These are phyloP conservation scores for Hirsutella rhossiliensis DNA, from an alignment of 2,329 filamentous ascomycete genomes.

Conservation along the genomic window DNA sequence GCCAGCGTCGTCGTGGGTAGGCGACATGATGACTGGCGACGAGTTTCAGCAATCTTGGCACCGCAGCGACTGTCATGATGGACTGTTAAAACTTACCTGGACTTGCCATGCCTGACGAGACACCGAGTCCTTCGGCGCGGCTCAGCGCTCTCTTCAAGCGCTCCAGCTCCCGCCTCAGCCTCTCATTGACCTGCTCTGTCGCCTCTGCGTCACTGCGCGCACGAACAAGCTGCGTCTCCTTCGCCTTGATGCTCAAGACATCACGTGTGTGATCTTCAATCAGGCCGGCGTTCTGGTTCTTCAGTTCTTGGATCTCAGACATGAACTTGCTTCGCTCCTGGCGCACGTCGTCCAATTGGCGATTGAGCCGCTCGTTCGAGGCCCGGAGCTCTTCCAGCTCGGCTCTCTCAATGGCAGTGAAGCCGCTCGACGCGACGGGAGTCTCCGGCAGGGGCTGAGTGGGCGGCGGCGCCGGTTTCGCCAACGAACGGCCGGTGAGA, in stretches of 20 bases:
- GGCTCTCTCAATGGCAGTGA: constrained; percentile 73
- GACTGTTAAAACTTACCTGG: constrained; percentile 13
- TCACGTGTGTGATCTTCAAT: constrained; percentile 97
- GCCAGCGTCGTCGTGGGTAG: constrained; percentile 44
- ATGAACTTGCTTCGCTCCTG: constrained; percentile 70
- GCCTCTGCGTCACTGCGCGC: constrained; percentile 83
- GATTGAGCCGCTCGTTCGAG: constrained; percentile 67
- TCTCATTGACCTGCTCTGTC: constrained; percentile 75
- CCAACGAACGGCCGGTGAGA: constrained; percentile 73
- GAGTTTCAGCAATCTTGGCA: neutral
- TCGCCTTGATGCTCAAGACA: constrained; percentile 92
- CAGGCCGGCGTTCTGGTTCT: constrained; percentile 90
- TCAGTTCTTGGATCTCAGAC: constrained; percentile 85
- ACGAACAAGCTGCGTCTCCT: constrained; percentile 91
- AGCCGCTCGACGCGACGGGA: constrained; percentile 48
- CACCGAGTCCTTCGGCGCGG: constrained; percentile 41
- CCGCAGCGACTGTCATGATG: too few species aligned
- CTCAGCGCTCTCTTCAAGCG: constrained; percentile 79
- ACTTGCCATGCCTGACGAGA: constrained; percentile 24
- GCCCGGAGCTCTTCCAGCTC: constrained; percentile 81
- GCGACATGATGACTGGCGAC: constrained; percentile 30
- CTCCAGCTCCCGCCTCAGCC: constrained; percentile 78
- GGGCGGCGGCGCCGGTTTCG: constrained; percentile 52
- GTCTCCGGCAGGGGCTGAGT: constrained; percentile 39
- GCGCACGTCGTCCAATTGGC: constrained; percentile 67